These are phyloP conservation scores for Myriosclerotinia curreyana DNA, from an alignment of 2,329 filamentous ascomycete species.

Conservation along the genomic window DNA sequence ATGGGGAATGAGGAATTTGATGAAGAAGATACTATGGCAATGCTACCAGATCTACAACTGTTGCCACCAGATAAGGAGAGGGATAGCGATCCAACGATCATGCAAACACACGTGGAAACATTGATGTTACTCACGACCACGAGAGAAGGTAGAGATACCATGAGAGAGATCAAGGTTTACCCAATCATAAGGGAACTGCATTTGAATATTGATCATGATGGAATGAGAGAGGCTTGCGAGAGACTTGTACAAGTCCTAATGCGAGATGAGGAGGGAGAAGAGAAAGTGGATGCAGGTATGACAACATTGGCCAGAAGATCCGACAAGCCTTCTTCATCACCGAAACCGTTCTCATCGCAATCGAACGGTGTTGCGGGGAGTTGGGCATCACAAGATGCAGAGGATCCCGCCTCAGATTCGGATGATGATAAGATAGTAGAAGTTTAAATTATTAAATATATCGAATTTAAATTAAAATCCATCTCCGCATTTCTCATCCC, in stretches of 20 bases:
- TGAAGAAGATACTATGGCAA: constrained; percentile 78
- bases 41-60: constrained; percentile 88
- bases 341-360: constrained; percentile 23
- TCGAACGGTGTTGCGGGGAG: constrained; percentile 23
- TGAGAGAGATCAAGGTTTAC: constrained; percentile 80
- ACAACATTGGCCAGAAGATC: constrained; percentile 29
- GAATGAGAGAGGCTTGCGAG: constrained; percentile 80
- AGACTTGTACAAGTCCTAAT: constrained; percentile 70
- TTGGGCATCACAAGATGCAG: constrained; percentile 30
- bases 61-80: constrained; percentile 85
- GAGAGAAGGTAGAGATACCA: constrained; percentile 65
- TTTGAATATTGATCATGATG: constrained; percentile 71
- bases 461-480: background rate
- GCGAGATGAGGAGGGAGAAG: constrained; percentile 39
- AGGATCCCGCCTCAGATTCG: constrained; percentile 31
- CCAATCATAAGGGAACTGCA: constrained; percentile 87
- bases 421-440: constrained; percentile 40
- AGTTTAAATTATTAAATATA: constrained; percentile 30
- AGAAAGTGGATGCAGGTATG: constrained; percentile 37
- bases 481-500: background rate
- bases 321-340: background rate
- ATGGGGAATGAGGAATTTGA: constrained; percentile 85
- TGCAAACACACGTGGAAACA: constrained; percentile 87
- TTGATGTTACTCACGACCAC: constrained; percentile 80
- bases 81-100: constrained; percentile 71